phyloP scores from a whole-genome alignment of 129 eudicot genomes.

The Smallanthus sonchifolius region DNA sequence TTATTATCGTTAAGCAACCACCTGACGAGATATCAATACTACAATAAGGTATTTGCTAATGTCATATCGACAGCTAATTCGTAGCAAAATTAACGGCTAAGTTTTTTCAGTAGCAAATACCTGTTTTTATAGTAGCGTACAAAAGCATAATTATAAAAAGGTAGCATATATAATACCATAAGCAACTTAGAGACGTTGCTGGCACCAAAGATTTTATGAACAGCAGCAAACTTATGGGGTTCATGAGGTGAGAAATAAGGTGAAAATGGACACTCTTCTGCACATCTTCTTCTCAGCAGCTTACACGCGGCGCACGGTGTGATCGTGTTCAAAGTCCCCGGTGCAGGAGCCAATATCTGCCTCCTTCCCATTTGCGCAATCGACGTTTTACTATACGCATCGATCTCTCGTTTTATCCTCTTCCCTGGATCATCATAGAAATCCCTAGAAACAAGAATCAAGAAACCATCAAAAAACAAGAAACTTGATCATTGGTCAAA shows the following conservation, averaged over 20 bases:
- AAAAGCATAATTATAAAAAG: no score
- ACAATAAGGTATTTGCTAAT: no score
- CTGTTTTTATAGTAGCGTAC: no score
- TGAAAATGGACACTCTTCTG: slow-evolving; percentile 73
- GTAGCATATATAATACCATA: slow-evolving; percentile 30
- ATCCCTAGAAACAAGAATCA: slow-evolving; percentile 28
- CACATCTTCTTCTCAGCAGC: slow-evolving; percentile 61
- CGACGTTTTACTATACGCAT: slow-evolving; percentile 19
- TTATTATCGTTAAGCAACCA: background rate
- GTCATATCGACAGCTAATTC: no score
- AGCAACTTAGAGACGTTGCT: slow-evolving; percentile 77
- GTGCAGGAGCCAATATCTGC: slow-evolving; percentile 33
- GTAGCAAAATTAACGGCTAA: no score
- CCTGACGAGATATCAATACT: no score
- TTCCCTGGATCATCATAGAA: slow-evolving; percentile 45
- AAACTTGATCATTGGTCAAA: background rate
- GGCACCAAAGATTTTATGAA: slow-evolving; percentile 72
- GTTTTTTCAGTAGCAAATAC: background rate
- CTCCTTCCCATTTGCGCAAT: slow-evolving; percentile 40
- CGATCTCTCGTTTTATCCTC: slow-evolving; percentile 39
- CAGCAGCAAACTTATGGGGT: slow-evolving; percentile 73
- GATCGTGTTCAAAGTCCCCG: slow-evolving; percentile 48
- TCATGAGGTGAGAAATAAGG: slow-evolving; percentile 78
- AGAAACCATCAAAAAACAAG: background rate
- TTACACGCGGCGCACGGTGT: slow-evolving; percentile 78